Evolutionary conservation across 768 basidiomycete genomes (phyloP).

Genomic region (Auricularia sp.): DNA sequence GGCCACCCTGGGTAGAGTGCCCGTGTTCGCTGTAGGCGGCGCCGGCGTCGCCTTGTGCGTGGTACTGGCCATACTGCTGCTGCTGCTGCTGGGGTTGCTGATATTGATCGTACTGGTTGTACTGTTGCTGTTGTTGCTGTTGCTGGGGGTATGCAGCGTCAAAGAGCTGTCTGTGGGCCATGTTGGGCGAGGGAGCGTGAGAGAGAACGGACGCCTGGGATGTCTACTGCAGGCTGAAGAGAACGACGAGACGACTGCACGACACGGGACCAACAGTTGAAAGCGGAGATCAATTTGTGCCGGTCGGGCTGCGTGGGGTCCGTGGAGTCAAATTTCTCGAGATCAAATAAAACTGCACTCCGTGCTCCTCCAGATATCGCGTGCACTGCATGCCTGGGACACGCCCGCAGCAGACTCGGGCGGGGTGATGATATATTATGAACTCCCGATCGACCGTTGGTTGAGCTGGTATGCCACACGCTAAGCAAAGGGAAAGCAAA

Average conservation of each 20-base stretch:
- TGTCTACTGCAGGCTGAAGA: neutral
- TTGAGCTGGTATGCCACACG: too few species aligned
- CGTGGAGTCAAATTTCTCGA: neutral
- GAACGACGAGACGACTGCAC: neutral
- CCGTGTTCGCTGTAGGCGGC: neutral
- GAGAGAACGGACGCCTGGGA: conserved; percentile 1
- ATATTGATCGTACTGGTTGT: neutral
- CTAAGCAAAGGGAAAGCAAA: too few species aligned
- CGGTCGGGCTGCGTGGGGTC: neutral
- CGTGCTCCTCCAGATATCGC: too few species aligned
- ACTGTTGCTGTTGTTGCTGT: neutral
- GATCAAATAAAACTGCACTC: too few species aligned
- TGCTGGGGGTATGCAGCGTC: conserved; percentile 1
- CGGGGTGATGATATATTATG: too few species aligned
- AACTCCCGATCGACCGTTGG: too few species aligned
- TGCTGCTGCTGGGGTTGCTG: neutral
- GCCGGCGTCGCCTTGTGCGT: neutral
- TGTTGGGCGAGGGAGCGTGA: neutral
- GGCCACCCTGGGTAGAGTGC: neutral
- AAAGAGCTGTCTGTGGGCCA: neutral
- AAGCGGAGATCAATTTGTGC: neutral
- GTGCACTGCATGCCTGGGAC: too few species aligned
- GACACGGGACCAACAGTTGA: too few species aligned
- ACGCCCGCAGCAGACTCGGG: too few species aligned
- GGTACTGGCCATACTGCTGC: neutral